Evolutionary conservation across 768 basidiomycete species (phyloP).

Genomic region (Gautieria morchelliformis): DNA sequence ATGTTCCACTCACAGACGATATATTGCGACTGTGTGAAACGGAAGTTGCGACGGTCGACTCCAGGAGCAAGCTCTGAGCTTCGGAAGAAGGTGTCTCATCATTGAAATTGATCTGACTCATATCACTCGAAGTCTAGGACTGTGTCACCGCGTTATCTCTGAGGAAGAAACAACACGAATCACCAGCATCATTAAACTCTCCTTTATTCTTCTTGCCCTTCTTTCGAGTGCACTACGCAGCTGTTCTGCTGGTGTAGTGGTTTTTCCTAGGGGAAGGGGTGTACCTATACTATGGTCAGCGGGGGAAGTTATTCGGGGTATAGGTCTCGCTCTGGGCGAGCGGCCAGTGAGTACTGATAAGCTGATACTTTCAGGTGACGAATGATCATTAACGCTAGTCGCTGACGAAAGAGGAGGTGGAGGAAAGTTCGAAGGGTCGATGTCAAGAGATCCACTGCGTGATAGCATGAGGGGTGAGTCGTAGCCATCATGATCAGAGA

Average conservation of each 20-base stretch:
- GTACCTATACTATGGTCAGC: background rate
- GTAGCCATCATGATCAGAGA: conserved; percentile 1
- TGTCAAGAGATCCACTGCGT: background rate
- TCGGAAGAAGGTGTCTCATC: background rate
- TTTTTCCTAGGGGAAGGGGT: background rate
- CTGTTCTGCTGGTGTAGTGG: background rate
- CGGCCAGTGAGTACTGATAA: conserved; percentile 1
- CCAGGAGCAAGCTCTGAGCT: background rate
- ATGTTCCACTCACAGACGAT: background rate
- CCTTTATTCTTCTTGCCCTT: background rate
- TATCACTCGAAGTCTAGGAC: background rate
- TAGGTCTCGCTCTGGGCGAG: background rate
- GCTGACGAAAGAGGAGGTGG: background rate
- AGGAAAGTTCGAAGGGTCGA: conserved; percentile 2
- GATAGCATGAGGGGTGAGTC: background rate
- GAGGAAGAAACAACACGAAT: too few species aligned
- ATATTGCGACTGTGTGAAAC: background rate
- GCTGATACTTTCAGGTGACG: background rate
- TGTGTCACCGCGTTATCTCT: too few species aligned
- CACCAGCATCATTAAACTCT: background rate
- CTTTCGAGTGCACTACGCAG: conserved; percentile 1
- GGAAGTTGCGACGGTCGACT: background rate
- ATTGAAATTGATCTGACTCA: background rate
- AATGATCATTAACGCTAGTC: background rate
- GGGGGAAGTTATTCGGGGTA: background rate